Evolutionary conservation across 1,139 yeast genomes (phyloP).

Genomic region (Kodamaea alishanica): DNA sequence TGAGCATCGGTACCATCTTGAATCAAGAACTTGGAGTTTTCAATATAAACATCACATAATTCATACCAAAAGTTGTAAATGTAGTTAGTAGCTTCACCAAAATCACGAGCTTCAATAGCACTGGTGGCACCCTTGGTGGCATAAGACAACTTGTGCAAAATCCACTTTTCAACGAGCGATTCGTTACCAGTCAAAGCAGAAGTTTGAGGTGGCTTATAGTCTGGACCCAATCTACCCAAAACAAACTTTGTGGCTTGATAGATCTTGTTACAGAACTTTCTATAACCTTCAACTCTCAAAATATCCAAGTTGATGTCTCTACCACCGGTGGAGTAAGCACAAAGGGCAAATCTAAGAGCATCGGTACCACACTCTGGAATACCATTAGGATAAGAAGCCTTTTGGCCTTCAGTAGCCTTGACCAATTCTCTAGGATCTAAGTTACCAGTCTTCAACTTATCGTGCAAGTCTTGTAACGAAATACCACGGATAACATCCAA

Average conservation of each 20-base stretch:
- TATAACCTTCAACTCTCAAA: constrained; percentile 95
- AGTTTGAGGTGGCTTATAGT: constrained; percentile 69
- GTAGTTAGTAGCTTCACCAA: constrained; percentile 80
- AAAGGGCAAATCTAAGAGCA: constrained; percentile 94
- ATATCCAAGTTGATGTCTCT: constrained; percentile 96
- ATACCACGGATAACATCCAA: constrained; percentile 90
- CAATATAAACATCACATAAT: constrained; percentile 95
- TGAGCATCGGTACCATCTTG: constrained; percentile 86
- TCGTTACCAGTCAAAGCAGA: constrained; percentile 69
- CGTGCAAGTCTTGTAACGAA: constrained; percentile 72
- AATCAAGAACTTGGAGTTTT: constrained; percentile 89
- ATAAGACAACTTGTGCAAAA: constrained; percentile 75
- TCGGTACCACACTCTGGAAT: constrained; percentile 99
- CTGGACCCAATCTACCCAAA: constrained; percentile 86
- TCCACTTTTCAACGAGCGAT: constrained; percentile 95
- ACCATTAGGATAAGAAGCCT: constrained; percentile 89
- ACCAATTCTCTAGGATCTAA: constrained; percentile 85
- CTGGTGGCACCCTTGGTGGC: constrained; percentile 65
- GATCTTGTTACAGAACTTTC: constrained; percentile 98
- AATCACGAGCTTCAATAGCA: constrained; percentile 78
- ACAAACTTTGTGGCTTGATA: constrained; percentile 98
- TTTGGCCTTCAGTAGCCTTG: constrained; percentile 87
- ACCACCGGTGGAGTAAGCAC: constrained; percentile 99
- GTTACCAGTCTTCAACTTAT: constrained; percentile 74
- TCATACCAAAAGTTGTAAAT: constrained; percentile 95